A percentile compares a stretch with the other conserved stretches of the same genome.
These are phyloP conservation scores for Sicyos baderoa DNA, from an alignment of 306 rosid genomes.

Conservation along the genomic window DNA sequence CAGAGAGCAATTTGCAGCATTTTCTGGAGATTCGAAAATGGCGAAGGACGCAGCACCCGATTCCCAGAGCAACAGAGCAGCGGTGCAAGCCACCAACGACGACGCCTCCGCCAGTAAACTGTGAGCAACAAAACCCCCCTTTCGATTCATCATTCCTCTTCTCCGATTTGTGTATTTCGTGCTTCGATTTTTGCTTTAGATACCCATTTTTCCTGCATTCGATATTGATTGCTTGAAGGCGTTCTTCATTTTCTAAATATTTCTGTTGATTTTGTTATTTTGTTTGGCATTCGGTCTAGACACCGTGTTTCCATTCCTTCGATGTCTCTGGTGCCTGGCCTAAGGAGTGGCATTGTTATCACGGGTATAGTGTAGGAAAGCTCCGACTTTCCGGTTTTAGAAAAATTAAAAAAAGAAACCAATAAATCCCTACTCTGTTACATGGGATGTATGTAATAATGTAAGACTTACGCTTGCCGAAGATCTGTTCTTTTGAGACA, in stretches of 20 bases:
- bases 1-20: too few relatives aligned
- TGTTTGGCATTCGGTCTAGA: background rate
- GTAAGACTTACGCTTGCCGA: background rate
- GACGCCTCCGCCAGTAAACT: constrained; percentile 73
- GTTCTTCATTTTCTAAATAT: background rate
- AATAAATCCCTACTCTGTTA: background rate
- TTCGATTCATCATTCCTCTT: background rate
- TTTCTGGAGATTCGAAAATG: constrained; percentile 19
- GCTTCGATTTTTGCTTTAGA: background rate
- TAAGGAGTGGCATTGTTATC: too few relatives aligned
- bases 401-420: too few relatives aligned
- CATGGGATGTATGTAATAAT: background rate
- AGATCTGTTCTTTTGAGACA: too few relatives aligned
- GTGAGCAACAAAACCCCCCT: constrained; percentile 20
- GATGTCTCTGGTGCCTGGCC: too few relatives aligned
- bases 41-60: constrained; percentile 28
- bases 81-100: constrained; percentile 69
- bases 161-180: background rate
- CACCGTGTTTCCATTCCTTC: too few relatives aligned
- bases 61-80: constrained; percentile 50
- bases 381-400: too few relatives aligned
- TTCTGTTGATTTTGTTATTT: background rate
- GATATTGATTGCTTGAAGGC: background rate
- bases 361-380: too few relatives aligned
- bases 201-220: background rate